Percentiles rank a stretch among this genome's conserved stretches.
phyloP scores from a whole-genome alignment of 768 basidiomycete species.

The Rhodotorula kratochvilovae region DNA sequence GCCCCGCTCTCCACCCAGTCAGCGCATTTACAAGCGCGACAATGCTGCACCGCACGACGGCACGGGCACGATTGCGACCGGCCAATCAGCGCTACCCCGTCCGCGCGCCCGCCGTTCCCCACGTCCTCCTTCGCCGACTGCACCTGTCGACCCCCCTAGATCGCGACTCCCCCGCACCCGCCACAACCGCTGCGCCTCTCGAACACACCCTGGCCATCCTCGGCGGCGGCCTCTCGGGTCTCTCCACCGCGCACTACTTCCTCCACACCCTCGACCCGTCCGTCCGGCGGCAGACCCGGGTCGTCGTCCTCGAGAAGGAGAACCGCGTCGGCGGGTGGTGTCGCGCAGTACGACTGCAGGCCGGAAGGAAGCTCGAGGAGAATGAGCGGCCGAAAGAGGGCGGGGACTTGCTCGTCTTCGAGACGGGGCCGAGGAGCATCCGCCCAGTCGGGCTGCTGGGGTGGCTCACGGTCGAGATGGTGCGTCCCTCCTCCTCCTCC shows the following conservation, averaged over 20 bases:
- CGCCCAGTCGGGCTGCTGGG: constrained; percentile 62
- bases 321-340: constrained; percentile 78
- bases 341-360: constrained; percentile 53
- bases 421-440: constrained; percentile 81
- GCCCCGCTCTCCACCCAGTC: too few relatives aligned
- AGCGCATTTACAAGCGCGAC: too few relatives aligned
- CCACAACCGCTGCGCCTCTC: constrained; percentile 2
- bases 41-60: too few relatives aligned
- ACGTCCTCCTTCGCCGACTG: not conserved
- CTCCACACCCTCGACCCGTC: constrained; percentile 55
- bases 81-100: too few relatives aligned
- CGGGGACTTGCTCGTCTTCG: constrained; percentile 57
- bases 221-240: constrained; percentile 75
- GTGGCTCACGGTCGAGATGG: constrained; percentile 70
- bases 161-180: not conserved
- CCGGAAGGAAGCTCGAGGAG: constrained; percentile 22
- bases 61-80: too few relatives aligned
- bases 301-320: constrained; percentile 68
- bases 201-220: constrained; percentile 56
- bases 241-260: constrained; percentile 75
- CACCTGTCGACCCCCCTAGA: not conserved
- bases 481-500: constrained; percentile 50
- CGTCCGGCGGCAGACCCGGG: constrained; percentile 51
- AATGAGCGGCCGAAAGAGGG: constrained; percentile 34
- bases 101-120: not conserved